Conservation (phyloP, 176 grass and related monocot genomes). For the Carex cristatella region DNA sequence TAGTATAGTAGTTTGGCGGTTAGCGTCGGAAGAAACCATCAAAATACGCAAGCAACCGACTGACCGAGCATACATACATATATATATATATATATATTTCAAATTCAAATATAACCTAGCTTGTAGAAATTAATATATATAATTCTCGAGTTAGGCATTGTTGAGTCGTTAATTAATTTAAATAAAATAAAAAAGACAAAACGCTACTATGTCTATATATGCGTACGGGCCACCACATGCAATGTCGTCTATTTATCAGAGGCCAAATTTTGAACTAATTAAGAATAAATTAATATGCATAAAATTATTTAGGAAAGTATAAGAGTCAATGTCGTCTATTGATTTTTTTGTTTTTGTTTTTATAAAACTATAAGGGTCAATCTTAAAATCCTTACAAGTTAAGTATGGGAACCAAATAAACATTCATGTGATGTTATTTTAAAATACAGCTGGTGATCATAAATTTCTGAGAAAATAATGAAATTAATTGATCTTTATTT, state of each 20-base stretch:
- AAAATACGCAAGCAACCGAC: not conserved
- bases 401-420: too few species aligned
- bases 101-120: not conserved
- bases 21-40: slow-evolving; percentile 6
- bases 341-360: too few species aligned
- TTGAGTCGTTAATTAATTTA: not conserved
- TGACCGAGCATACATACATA: not conserved
- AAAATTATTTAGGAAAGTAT: too few species aligned
- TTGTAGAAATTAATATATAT: not conserved
- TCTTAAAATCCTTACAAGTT: too few species aligned
- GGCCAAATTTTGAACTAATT: not conserved
- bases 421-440: too few species aligned
- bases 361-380: too few species aligned
- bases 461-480: too few species aligned
- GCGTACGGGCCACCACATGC: not conserved
- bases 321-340: too few species aligned
- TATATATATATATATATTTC: not conserved
- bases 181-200: not conserved
- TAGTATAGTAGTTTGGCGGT: not conserved
- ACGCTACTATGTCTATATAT: not conserved
- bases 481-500: too few species aligned
- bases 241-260: not conserved
- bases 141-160: not conserved
- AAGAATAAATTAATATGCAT: not conserved
- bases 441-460: too few species aligned